A percentile compares a stretch with the other conserved stretches of the same genome.
Evolutionary conservation across 2,329 filamentous ascomycete genomes (phyloP).

Genomic region (Fusarium longipes): DNA sequence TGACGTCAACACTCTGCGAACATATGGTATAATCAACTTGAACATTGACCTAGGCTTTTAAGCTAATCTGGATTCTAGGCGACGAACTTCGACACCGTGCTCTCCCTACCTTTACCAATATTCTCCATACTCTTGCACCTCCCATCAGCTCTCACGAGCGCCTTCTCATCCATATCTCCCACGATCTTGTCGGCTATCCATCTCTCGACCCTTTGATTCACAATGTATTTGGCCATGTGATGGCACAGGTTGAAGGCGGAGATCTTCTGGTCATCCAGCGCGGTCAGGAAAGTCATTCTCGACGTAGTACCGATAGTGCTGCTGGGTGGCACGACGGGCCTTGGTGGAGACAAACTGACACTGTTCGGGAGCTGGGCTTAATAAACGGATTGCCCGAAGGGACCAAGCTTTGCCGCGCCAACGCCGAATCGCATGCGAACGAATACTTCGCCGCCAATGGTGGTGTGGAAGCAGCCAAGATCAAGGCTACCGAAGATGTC

Average conservation of each 20-base stretch:
- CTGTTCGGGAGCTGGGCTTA: constrained; percentile 79
- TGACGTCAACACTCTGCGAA: constrained; percentile 81
- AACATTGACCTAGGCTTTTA: background rate
- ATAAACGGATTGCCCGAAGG: constrained; percentile 86
- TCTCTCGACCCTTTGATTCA: constrained; percentile 94
- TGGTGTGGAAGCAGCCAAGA: constrained; percentile 82
- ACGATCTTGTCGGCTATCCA: constrained; percentile 94
- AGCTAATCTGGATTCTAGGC: constrained; percentile 62
- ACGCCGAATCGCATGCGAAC: constrained; percentile 85
- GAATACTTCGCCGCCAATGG: constrained; percentile 86
- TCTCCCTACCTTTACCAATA: constrained; percentile 92
- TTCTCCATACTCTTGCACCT: constrained; percentile 93
- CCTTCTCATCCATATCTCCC: constrained; percentile 95
- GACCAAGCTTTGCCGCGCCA: constrained; percentile 89
- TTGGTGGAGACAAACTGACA: constrained; percentile 86
- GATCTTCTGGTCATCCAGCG: constrained; percentile 95
- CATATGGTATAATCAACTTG: constrained; percentile 48
- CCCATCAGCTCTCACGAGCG: constrained; percentile 97
- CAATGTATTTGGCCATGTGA: constrained; percentile 90
- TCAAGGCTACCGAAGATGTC: constrained; percentile 80
- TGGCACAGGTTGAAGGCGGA: constrained; percentile 98
- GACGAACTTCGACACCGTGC: constrained; percentile 88
- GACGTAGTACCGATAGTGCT: constrained; percentile 68
- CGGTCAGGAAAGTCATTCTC: constrained; percentile 83
- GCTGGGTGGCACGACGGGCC: constrained; percentile 92